Evolutionary conservation across 1,284 basidiomycete species (phyloP), one percentile per base, ranked within the genome.

Genomic region (Athelia psychrophila): DNA sequence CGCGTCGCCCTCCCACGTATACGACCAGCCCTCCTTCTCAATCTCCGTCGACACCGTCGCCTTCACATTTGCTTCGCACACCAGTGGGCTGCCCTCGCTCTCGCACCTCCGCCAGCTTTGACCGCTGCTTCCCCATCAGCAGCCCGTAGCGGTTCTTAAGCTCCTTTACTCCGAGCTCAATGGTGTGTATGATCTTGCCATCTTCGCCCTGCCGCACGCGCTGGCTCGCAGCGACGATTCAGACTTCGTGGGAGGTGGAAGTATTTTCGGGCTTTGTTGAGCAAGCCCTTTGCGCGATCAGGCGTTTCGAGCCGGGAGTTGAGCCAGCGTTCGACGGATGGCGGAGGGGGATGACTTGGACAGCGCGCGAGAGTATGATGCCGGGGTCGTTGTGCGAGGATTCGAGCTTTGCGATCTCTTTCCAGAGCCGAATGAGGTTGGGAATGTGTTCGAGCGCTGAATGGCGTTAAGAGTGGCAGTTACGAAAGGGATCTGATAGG

Each of bases 261-360:
- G 99, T 87, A 87, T 66, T 93, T 93, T 48, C 95, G 87, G 1
- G 96, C 97, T 67, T 93, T 93, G 78, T 99, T 99, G 56, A 99
- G 83, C 0, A 99, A 95, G 16, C 88, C 85, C 64, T 93, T 93
- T 0, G 96, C 97, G 38, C 88, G 86, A 16, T 92, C 88, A 0
- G 94, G 94, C 0, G 86, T 88, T 67, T 98, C 95, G 6, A 99
- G 80, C 6, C 95, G 88, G 0, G 97, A 96, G 0, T 95, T 95
- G 22, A 99, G 84, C 96, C 97, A 99, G 12, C 99, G 83, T 63
- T 98, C 96, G 50, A 98, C 92, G 0, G 93, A 95, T n/a, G n/a
- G n/a, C n/a, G n/a, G 20, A 88, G 81, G 0, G 96, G 97, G 22
- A 98, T 95, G 19, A 98, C 93, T 68, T 98, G 94, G 2, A 98